Percentiles rank a stretch among this genome's conserved stretches.
These are phyloP conservation scores for Entoloma clypeatum DNA, from an alignment of 1,284 basidiomycete species.

Conservation along the genomic window DNA sequence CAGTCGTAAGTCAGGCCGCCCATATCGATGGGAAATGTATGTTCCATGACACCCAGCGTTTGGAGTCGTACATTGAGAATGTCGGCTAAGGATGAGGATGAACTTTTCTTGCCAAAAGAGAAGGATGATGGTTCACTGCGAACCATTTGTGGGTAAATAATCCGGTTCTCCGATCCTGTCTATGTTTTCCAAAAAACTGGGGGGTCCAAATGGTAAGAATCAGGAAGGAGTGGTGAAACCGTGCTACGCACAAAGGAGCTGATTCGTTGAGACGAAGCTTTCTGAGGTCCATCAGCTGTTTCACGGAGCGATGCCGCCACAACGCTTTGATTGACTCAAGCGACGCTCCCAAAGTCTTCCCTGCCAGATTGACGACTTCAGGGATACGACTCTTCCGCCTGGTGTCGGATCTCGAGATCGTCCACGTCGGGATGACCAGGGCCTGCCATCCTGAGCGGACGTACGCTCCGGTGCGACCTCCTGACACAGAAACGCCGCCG, in stretches of 20 bases:
- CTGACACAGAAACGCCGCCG: slow-evolving; percentile 55
- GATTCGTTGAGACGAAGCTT: slow-evolving; percentile 70
- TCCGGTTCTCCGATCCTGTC: slow-evolving; percentile 62
- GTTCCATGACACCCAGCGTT: slow-evolving; percentile 74
- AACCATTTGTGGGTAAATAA: slow-evolving; percentile 68
- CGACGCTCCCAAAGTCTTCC: slow-evolving; percentile 46
- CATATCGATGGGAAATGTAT: slow-evolving; percentile 63
- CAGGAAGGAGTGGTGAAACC: slow-evolving; percentile 9
- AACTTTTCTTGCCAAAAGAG: neutral
- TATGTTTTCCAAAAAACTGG: slow-evolving; percentile 66
- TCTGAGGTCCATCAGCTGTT: slow-evolving; percentile 48
- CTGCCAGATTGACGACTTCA: slow-evolving; percentile 49
- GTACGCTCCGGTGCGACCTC: slow-evolving; percentile 58
- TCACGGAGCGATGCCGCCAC: slow-evolving; percentile 67
- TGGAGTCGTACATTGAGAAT: slow-evolving; percentile 74
- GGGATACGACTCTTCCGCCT: slow-evolving; percentile 21
- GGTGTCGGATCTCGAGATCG: slow-evolving; percentile 33
- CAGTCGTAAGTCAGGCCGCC: slow-evolving; percentile 62
- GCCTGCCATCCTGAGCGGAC: slow-evolving; percentile 68
- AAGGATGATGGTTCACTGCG: slow-evolving; percentile 12
- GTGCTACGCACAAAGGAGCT: slow-evolving; percentile 72
- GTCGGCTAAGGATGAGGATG: slow-evolving; percentile 46
- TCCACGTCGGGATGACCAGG: slow-evolving; percentile 45
- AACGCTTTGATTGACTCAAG: slow-evolving; percentile 53
- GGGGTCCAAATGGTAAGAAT: slow-evolving; percentile 1